A percentile compares a stretch with the other conserved stretches of the same genome.
Evolutionary conservation across 148 eudicot species (phyloP).

Genomic region (Pharnaceum exiguum): DNA sequence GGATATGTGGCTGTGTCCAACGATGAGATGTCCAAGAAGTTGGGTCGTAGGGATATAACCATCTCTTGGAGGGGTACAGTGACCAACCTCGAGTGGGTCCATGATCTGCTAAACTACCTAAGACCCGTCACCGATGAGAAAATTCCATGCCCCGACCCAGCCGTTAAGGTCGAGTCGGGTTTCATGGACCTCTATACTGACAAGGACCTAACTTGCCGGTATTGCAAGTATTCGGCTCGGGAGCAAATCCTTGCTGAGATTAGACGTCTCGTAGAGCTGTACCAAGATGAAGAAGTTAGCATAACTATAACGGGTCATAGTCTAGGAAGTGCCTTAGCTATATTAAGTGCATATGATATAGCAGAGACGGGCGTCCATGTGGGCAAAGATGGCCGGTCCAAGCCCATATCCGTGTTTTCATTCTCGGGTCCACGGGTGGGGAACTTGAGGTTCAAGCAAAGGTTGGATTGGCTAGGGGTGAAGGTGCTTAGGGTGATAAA

Average conservation of each 20-base stretch:
- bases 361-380: constrained; percentile 54
- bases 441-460: constrained; percentile 53
- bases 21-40: constrained; percentile 34
- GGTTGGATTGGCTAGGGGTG: constrained; percentile 59
- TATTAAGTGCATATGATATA: constrained; percentile 54
- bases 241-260: constrained; percentile 52
- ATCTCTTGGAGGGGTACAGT: constrained; percentile 78
- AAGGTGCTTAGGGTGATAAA: constrained; percentile 73
- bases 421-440: constrained; percentile 76
- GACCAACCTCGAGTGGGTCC: constrained; percentile 54
- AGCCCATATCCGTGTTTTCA: constrained; percentile 48
- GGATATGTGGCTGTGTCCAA: constrained; percentile 71
- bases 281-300: constrained; percentile 56
- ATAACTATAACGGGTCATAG: constrained; percentile 76
- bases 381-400: constrained; percentile 17
- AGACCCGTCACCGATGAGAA: constrained; percentile 26
- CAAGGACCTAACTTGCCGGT: constrained; percentile 30
- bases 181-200: constrained; percentile 52
- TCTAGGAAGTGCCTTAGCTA: constrained; percentile 62
- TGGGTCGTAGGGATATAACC: constrained; percentile 66
- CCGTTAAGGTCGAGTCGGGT: constrained; percentile 53
- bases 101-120: constrained; percentile 49
- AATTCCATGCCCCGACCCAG: constrained; percentile 44
- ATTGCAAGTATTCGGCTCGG: constrained; percentile 45
- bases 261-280: constrained; percentile 29